Base-by-base conservation (phyloP, 345 rosid genomes). In the Eutrema heterophyllum region DNA sequence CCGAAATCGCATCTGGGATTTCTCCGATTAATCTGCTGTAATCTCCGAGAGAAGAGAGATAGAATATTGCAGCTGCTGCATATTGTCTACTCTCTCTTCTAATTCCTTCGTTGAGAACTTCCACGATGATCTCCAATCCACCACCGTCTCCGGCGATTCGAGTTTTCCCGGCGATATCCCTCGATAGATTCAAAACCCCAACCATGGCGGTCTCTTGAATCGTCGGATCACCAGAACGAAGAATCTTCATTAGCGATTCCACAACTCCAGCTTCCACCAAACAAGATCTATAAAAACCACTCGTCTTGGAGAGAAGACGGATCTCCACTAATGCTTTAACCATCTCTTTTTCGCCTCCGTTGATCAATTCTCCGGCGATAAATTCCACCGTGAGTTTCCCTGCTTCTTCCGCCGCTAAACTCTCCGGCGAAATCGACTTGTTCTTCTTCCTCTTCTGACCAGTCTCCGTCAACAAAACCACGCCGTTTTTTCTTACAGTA, bases 1-100 rank as follows among this genome's bases (percentile, higher is more conserved):
- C 84, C 0, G 93, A 81, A 81, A 90, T 73, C 26, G 88, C 79
- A 5, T 82, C 86, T 0, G 86, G 74, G 26, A 75, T 71, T 78
- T 90, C 97, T 9, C 96, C 90, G 1, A 93, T 86, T 44, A 80
- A 0, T 80, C 70, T 85, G 46, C 81, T 83, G 72, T 83, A 80
- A 12, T 80, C 84, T 52, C 87, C 83, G 21, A 84, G 86, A 6
- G 91, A 86, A 53, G 96, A 85, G 1, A 93, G 84, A 75, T 87
- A 89, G 52, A 88, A 89, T 16, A 87, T 64, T 14, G 90, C 72
- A 21, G 98, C 94, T 1, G 98, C 93, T 0, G 96, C 87, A 8
- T 45, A 78, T 64, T 89, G 81, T 78, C 76, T 82, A 2, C 90
- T 84, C 82, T 93, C 98, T 53, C 82, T 64, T 43, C 81, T 85